A percentile compares a stretch with the other conserved stretches of the same genome.
Evolutionary conservation across 2,329 filamentous ascomycete genomes (phyloP).

Genomic region (Fusarium pseudonygamai): DNA sequence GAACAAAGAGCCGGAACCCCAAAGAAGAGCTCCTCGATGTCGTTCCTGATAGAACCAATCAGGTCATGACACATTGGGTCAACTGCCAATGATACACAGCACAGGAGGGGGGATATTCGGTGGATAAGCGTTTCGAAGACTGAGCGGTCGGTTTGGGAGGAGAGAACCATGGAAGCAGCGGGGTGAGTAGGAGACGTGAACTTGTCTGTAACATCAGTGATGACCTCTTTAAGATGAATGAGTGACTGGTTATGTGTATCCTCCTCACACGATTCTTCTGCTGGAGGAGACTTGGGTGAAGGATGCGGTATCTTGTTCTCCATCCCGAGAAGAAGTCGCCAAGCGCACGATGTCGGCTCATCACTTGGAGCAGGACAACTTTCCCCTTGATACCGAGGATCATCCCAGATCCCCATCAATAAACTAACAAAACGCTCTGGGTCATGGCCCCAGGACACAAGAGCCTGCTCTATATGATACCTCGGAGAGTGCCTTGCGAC

Average conservation of each 20-base stretch:
- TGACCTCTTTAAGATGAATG: neutral
- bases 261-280: neutral
- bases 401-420: neutral
- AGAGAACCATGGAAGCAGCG: neutral
- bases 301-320: neutral
- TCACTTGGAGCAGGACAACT: fast-evolving
- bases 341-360: neutral
- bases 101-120: neutral
- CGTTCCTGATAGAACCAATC: fast-evolving
- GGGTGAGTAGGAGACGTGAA: neutral
- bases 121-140: neutral
- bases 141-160: neutral
- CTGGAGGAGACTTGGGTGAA: neutral
- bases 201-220: neutral
- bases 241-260: neutral
- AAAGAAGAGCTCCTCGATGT: neutral
- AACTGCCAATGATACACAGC: neutral
- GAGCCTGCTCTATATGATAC: neutral
- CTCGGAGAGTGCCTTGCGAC: neutral
- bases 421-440: neutral
- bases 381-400: neutral
- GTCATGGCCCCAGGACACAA: neutral
- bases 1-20: neutral
- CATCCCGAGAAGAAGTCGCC: neutral
- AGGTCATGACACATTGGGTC: too few species aligned